Conservation (phyloP, 495 filamentous ascomycete genomes). For the Daldinia loculata region DNA sequence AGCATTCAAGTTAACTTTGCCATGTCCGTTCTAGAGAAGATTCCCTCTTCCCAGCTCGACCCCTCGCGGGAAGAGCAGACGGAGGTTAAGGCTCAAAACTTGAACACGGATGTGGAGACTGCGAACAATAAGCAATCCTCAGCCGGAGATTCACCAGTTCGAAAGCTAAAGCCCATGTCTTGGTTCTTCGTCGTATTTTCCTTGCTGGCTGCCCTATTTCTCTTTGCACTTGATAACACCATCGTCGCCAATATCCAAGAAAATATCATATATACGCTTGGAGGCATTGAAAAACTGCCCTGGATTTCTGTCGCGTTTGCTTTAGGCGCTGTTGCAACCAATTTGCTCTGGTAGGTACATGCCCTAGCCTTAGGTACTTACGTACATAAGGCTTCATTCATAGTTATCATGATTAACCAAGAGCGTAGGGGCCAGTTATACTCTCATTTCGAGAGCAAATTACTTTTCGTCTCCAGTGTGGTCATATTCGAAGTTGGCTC, state of each 20-base stretch:
- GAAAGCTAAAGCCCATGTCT: not conserved
- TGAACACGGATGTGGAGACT: not conserved
- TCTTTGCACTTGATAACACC: not conserved
- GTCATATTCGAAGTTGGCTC: not conserved
- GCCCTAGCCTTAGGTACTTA: too few species aligned
- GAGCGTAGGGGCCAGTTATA: not conserved
- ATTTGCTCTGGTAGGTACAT: not conserved
- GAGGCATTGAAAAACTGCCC: not conserved
- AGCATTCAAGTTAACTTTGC: not conserved
- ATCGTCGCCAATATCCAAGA: not conserved
- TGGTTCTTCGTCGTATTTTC: not conserved
- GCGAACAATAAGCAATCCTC: not conserved
- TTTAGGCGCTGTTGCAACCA: not conserved
- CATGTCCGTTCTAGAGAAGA: not conserved
- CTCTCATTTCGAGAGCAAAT: not conserved
- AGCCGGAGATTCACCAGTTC: not conserved
- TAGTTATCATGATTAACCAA: not conserved
- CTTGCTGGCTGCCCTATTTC: not conserved
- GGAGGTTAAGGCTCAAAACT: not conserved
- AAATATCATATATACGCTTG: not conserved
- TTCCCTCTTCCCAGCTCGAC: not conserved
- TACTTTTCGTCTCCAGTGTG: not conserved
- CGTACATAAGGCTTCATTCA: too few species aligned
- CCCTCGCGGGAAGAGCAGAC: not conserved
- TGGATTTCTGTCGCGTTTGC: not conserved